Evolutionary conservation across 2,329 filamentous ascomycete genomes (phyloP).

Genomic region (Arthrobotrys entomopaga): DNA sequence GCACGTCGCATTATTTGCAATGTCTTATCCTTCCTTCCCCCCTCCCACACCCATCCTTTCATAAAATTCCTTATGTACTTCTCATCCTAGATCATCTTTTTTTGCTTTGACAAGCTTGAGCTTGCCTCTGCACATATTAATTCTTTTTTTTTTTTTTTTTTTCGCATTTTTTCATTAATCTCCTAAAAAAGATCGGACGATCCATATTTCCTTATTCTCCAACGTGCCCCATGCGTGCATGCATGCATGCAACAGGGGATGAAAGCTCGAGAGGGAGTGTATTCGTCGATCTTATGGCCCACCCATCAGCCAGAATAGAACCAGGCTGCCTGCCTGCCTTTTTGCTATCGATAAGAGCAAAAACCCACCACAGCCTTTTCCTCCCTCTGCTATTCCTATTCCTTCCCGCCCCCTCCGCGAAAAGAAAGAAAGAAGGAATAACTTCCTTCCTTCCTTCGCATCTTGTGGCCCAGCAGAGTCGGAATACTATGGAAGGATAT

Average conservation of each 20-base stretch:
- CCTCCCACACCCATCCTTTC: slow-evolving; percentile 16
- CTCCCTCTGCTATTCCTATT: too few species aligned
- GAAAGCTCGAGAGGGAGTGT: slow-evolving; percentile 26
- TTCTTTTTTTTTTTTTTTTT: too few species aligned
- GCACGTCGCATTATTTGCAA: slow-evolving; percentile 5
- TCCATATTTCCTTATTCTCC: slow-evolving; percentile 49
- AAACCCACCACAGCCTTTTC: neutral
- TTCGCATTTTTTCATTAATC: slow-evolving; percentile 21
- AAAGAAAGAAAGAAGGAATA: neutral
- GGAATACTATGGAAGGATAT: neutral
- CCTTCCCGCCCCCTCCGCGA: slow-evolving; percentile 22
- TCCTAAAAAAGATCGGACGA: slow-evolving; percentile 56
- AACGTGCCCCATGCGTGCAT: slow-evolving; percentile 46
- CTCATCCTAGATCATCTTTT: slow-evolving; percentile 16
- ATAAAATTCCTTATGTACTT: neutral
- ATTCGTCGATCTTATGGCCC: slow-evolving; percentile 48
- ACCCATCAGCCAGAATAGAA: slow-evolving; percentile 2
- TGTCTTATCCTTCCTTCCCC: slow-evolving; percentile 17
- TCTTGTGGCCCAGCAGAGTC: neutral
- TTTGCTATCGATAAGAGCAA: slow-evolving; percentile 38
- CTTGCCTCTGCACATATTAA: neutral
- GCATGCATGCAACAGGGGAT: slow-evolving; percentile 40
- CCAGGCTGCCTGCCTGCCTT: slow-evolving; percentile 9
- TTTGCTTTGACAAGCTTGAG: neutral
- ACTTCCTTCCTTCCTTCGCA: too few species aligned